A percentile compares a stretch with the other conserved stretches of the same genome.
These are phyloP conservation scores for Collybiopsis confluens DNA, from an alignment of 768 basidiomycete genomes.

Conservation along the genomic window DNA sequence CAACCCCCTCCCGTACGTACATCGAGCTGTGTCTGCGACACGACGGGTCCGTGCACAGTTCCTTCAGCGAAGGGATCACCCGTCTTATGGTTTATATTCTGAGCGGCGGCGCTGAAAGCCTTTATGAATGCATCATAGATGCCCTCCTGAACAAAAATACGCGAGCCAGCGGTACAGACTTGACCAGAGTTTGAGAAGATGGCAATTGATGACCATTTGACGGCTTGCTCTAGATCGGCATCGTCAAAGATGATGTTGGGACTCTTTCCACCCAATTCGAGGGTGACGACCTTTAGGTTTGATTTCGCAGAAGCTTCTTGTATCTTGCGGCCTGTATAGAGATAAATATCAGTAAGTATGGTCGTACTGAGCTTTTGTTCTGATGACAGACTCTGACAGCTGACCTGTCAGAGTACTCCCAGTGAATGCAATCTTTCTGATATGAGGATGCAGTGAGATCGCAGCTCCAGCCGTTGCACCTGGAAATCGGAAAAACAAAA, in stretches of 20 bases:
- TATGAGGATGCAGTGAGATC: constrained; percentile 48
- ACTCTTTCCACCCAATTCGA: constrained; percentile 74
- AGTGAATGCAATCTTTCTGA: constrained; percentile 69
- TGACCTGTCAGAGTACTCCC: constrained; percentile 45
- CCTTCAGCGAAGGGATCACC: constrained; percentile 42
- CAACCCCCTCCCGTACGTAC: constrained; percentile 33
- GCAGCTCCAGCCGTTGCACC: constrained; percentile 53
- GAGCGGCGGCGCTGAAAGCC: constrained; percentile 30
- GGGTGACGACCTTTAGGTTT: constrained; percentile 67
- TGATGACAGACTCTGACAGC: no score
- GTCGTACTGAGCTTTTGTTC: no score
- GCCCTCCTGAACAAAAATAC: constrained; percentile 52
- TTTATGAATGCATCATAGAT: constrained; percentile 57
- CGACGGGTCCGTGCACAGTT: constrained; percentile 44
- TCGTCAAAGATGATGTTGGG: constrained; percentile 61
- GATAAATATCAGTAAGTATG: no score
- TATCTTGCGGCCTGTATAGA: constrained; percentile 54
- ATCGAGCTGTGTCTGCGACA: constrained; percentile 44
- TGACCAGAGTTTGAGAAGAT: constrained; percentile 52
- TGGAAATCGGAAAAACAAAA: no score
- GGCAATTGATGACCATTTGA: constrained; percentile 55
- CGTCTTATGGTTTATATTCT: constrained; percentile 34
- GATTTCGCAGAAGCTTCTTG: constrained; percentile 61
- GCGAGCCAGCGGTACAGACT: constrained; percentile 48
- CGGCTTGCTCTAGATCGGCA: constrained; percentile 54